These are phyloP conservation scores for Closterium sp. DNA, from an alignment of 139 green algal genomes.

Conservation along the genomic window DNA sequence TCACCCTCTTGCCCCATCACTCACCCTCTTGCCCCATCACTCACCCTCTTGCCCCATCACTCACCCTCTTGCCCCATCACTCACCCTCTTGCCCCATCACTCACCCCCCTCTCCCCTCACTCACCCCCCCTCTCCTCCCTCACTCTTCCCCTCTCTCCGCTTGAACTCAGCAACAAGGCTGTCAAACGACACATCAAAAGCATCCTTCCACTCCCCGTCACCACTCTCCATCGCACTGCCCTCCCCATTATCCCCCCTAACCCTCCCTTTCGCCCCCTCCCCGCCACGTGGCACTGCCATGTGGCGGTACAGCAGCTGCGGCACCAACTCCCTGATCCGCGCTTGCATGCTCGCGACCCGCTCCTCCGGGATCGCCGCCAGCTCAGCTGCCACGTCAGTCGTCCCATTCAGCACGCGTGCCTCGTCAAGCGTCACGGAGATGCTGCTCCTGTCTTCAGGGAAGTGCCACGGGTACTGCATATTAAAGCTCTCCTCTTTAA, in stretches of 20 bases:
- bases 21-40: no score
- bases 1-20: no score
- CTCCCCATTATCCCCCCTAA: no score
- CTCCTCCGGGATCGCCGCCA: not conserved
- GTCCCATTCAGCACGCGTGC: not conserved
- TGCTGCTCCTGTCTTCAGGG: not conserved
- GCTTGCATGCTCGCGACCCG: not conserved
- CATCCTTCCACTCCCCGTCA: not conserved
- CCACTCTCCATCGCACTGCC: no score
- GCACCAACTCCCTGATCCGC: not conserved
- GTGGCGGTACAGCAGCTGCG: not conserved
- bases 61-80: no score
- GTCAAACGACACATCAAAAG: not conserved
- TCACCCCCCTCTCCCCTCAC: no score
- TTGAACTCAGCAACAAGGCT: not conserved
- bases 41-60: no score
- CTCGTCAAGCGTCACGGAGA: not conserved
- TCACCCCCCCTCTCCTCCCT: not conserved
- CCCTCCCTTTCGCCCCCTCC: not conserved
- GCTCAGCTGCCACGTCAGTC: not conserved
- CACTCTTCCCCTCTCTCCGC: not conserved
- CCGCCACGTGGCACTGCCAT: not conserved
- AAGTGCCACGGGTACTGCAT: conserved; percentile 14
- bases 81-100: no score
- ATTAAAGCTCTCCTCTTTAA: not conserved